Evolutionary conservation across 1,284 basidiomycete species (phyloP), one percentile per base, ranked within the genome.

Genomic region (Naganishia cerealis): DNA sequence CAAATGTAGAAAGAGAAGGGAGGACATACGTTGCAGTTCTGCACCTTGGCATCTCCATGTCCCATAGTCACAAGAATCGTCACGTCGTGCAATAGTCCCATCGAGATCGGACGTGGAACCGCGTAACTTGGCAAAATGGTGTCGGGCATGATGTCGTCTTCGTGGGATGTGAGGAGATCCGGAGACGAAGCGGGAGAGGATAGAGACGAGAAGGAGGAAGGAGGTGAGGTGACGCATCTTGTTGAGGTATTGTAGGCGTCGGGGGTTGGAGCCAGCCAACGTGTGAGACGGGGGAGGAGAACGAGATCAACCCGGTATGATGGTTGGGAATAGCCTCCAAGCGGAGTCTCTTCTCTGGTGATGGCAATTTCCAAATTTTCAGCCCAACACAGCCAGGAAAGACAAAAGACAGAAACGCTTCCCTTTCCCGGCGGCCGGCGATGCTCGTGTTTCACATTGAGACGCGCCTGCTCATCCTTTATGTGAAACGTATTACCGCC

Each of bases 21-120:
- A 46, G 4, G 15, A 67, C 57, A 18, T 36, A 67, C 66, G 53
- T 42, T 68, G 67, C 33, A 68, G 26, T 3, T 57, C 67, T 18
- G 38, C 12, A 24, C 59, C 67, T 8, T 57, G 36, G 42, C 67
- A 68, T 24, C 55, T 57, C 67, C 67, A 68, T 10, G 42, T 48
- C 15, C 67, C 67, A 36, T 63, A 68, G n/a, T 46, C 54, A 39
- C 67, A 68, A 10, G 61, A 21, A 26, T 66, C 63, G 21, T 50
- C 46, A 13, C 61, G 52, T 52, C 21, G 26, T 12, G 39, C 39
- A 18, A 63, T n/a, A 2, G 50, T 29, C 3, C 38, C 42, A 29
- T 54, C 26, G 38, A 13, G 12, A 16, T 26, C 50, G 18, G 21
- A n/a, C 21, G 46, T 3, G 21, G 46, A 50, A 13, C 3, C 6